Percentiles rank a stretch among this genome's conserved stretches.
These are phyloP conservation scores for Cutaneotrichosporon dermatis DNA, from an alignment of 1,284 basidiomycete species.

Conservation along the genomic window DNA sequence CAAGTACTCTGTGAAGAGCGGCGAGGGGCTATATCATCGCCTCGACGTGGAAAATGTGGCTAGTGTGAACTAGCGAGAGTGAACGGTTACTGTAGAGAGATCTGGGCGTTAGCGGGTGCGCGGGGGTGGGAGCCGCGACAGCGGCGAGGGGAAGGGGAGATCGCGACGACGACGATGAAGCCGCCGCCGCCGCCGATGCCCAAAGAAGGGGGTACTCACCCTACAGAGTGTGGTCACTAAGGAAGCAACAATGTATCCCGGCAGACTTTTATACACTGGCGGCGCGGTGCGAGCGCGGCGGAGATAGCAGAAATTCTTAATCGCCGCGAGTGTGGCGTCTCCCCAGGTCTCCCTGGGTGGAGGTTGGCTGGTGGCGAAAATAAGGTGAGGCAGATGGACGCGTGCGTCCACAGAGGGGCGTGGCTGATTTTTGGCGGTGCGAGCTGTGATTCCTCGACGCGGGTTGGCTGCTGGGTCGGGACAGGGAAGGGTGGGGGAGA, in stretches of 20 bases:
- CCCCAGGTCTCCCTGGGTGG: neutral
- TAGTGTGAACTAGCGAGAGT: conserved; percentile 49
- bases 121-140: neutral
- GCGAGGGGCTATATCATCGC: conserved; percentile 46
- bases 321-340: neutral
- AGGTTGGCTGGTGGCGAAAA: too few species aligned
- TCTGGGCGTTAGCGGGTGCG: conserved; percentile 15
- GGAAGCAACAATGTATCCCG: neutral
- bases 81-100: conserved; percentile 48
- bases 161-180: too few species aligned
- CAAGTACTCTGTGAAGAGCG: conserved; percentile 48
- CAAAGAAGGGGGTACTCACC: neutral
- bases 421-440: conserved; percentile 1
- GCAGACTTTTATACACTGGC: neutral
- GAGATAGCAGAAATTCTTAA: conserved; percentile 1
- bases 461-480: too few species aligned
- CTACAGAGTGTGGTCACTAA: conserved; percentile 7
- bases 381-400: too few species aligned
- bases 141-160: neutral
- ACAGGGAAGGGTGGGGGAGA: neutral
- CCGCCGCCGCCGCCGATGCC: too few species aligned
- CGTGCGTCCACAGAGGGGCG: neutral
- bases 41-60: conserved; percentile 50
- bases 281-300: neutral
- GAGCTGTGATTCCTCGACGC: neutral